These are phyloP conservation scores for Russula lepida DNA, from an alignment of 768 basidiomycete species.

Conservation along the genomic window DNA sequence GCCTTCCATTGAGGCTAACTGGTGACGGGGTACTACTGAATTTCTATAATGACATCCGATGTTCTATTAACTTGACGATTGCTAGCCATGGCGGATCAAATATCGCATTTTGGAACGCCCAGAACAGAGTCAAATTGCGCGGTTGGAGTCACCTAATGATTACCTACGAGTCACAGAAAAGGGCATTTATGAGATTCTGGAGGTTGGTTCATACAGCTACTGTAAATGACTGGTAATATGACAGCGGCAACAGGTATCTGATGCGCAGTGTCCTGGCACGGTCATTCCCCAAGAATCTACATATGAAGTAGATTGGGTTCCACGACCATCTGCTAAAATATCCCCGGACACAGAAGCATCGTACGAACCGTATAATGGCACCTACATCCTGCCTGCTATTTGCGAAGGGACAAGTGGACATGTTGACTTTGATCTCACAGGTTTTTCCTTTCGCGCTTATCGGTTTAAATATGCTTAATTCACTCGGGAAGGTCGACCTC, in stretches of 20 bases:
- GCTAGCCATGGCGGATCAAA: constrained; percentile 79
- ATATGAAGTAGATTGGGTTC: constrained; percentile 72
- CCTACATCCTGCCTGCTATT: constrained; percentile 64
- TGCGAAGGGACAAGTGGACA: constrained; percentile 78
- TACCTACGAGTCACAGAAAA: constrained; percentile 63
- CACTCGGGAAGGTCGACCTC: constrained; percentile 58
- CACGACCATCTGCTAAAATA: constrained; percentile 66
- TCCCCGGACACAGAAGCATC: constrained; percentile 47
- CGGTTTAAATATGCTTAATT: background rate
- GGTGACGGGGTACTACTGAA: constrained; percentile 65
- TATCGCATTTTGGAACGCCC: constrained; percentile 51
- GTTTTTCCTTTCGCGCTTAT: constrained; percentile 29
- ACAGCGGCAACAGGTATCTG: constrained; percentile 49
- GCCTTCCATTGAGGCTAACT: constrained; percentile 76
- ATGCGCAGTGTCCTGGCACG: constrained; percentile 78
- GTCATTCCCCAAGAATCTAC: constrained; percentile 50
- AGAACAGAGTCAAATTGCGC: constrained; percentile 33
- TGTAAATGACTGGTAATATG: background rate
- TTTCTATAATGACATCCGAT: background rate
- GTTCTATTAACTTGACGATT: constrained; percentile 3
- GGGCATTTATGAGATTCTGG: constrained; percentile 67
- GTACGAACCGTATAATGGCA: constrained; percentile 59
- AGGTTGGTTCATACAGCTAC: constrained; percentile 29
- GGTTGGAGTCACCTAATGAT: constrained; percentile 57
- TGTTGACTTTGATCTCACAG: constrained; percentile 76